Percentiles rank a stretch among this genome's conserved stretches.
Conservation (phyloP, 1,284 basidiomycete genomes). For the Heliocybe sulcata region DNA sequence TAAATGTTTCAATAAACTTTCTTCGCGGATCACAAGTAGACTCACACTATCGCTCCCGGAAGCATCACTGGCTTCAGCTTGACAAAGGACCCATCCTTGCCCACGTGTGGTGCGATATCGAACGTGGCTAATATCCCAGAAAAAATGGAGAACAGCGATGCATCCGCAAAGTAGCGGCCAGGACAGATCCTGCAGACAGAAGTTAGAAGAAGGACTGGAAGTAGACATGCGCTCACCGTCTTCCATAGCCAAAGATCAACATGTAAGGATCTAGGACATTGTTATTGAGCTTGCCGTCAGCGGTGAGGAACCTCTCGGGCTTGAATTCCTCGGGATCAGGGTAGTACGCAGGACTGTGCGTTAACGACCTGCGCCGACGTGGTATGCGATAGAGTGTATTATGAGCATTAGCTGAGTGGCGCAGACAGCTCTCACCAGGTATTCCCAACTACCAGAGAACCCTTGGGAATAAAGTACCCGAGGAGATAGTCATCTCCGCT, state of each 20-base stretch:
- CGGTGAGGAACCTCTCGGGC: constrained; percentile 23
- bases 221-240: not conserved
- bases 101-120: not conserved
- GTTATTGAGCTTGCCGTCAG: constrained; percentile 19
- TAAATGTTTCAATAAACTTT: too few species aligned
- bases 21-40: not conserved
- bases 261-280: not conserved
- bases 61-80: not conserved
- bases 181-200: not conserved
- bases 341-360: constrained; percentile 19
- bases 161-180: not conserved
- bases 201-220: too few species aligned
- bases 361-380: constrained; percentile 8
- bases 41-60: not conserved
- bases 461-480: constrained; percentile 3
- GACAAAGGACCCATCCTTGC: not conserved
- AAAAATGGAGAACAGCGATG: not conserved
- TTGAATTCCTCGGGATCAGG: constrained; percentile 22
- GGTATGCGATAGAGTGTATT: too few species aligned
- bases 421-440: not conserved
- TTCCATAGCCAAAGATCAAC: not conserved
- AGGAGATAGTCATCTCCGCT: not conserved
- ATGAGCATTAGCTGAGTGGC: not conserved
- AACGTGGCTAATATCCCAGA: not conserved
- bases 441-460: not conserved